Evolutionary conservation across 2,329 filamentous ascomycete species (phyloP).

Genomic region (Hypoxylon sp.): DNA sequence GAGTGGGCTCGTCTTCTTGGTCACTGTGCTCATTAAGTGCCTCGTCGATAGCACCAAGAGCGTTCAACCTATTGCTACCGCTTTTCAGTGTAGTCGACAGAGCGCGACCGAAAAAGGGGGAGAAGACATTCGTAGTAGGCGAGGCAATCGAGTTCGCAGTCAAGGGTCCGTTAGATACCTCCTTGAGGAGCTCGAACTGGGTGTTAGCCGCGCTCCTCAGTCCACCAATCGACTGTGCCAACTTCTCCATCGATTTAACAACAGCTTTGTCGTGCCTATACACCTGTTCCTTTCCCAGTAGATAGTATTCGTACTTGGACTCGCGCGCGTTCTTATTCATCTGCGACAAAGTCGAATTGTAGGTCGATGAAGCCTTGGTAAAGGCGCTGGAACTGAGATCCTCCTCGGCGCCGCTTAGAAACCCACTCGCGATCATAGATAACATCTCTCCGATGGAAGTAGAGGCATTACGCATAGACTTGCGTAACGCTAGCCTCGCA

Average conservation of each 20-base stretch:
- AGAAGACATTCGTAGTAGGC: constrained; percentile 43
- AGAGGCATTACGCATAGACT: constrained; percentile 77
- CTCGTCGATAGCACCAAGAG: constrained; percentile 69
- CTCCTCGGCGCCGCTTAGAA: constrained; percentile 82
- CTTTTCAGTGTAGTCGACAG: constrained; percentile 46
- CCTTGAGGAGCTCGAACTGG: constrained; percentile 84
- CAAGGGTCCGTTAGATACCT: constrained; percentile 53
- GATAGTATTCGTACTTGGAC: constrained; percentile 87
- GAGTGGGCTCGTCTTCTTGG: constrained; percentile 50
- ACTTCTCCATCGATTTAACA: constrained; percentile 81
- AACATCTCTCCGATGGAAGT: constrained; percentile 82
- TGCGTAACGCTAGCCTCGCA: constrained; percentile 75
- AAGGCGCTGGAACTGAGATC: constrained; percentile 75
- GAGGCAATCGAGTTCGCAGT: constrained; percentile 44
- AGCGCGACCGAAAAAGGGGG: constrained; percentile 41
- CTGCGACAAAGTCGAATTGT: constrained; percentile 71
- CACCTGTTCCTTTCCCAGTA: constrained; percentile 78
- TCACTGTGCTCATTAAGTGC: constrained; percentile 64
- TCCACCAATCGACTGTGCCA: constrained; percentile 89
- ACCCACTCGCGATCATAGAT: constrained; percentile 80
- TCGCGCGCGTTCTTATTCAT: constrained; percentile 83
- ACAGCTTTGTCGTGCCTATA: constrained; percentile 82
- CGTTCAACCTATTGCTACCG: constrained; percentile 51
- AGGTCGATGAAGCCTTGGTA: constrained; percentile 65
- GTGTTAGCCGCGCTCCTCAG: constrained; percentile 87